Conservation (phyloP, 176 grass and related monocot genomes). For the Oryza brachyantha region DNA sequence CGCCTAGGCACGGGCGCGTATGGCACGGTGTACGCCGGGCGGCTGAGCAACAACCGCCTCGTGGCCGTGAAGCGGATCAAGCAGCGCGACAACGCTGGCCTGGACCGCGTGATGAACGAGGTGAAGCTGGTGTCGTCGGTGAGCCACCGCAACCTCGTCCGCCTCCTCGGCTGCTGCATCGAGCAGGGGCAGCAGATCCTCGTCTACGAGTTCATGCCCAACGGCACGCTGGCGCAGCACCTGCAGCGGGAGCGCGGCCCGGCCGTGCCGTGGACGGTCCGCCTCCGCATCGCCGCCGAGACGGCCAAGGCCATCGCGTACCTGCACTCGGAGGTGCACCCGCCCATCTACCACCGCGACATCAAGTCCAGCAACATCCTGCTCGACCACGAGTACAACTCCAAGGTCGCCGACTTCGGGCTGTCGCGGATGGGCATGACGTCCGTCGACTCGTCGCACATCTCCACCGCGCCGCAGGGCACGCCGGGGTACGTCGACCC, state of each 20-base stretch:
- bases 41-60: constrained; percentile 31
- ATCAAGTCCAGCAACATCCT: constrained; percentile 81
- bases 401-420: constrained; percentile 79
- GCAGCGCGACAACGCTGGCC: constrained; percentile 34
- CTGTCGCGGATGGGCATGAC: constrained; percentile 59
- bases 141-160: constrained; percentile 61
- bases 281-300: constrained; percentile 57
- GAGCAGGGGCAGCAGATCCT: constrained; percentile 65
- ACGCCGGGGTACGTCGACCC: constrained; percentile 93
- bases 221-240: constrained; percentile 73
- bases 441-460: constrained; percentile 36
- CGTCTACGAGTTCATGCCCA: constrained; percentile 89
- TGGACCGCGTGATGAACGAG: constrained; percentile 62
- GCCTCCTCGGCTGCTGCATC: constrained; percentile 72
- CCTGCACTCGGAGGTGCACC: constrained; percentile 58
- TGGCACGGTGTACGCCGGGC: constrained; percentile 58
- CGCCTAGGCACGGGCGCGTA: constrained; percentile 71
- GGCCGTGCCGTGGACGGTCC: constrained; percentile 53
- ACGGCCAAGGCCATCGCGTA: constrained; percentile 68
- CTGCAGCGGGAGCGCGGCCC: constrained; percentile 64
- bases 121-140: constrained; percentile 60
- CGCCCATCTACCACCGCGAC: constrained; percentile 75
- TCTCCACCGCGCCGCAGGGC: constrained; percentile 71
- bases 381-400: constrained; percentile 55
- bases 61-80: constrained; percentile 68